Conservation (phyloP, 2,329 filamentous ascomycete species). For the Aspergillus felis region DNA sequence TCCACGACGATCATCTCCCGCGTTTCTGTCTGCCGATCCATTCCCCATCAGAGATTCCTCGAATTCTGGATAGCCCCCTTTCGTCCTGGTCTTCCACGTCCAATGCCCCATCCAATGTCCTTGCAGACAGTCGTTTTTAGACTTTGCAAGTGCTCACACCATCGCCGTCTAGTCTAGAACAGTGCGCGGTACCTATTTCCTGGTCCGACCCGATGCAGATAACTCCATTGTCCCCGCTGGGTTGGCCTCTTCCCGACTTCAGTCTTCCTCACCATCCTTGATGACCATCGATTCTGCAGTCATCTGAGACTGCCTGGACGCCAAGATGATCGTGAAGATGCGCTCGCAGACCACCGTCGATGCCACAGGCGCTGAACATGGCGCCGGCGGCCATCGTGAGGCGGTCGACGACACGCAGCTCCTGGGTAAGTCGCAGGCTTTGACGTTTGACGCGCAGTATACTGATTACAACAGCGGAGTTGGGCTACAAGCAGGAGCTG, state of each 20-base stretch:
- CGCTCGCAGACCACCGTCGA: slow-evolving; percentile 2
- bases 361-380: slow-evolving; percentile 9
- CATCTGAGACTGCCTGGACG: background rate
- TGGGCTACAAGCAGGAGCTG: slow-evolving; percentile 58
- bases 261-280: background rate
- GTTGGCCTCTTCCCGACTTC: background rate
- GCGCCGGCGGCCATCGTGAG: slow-evolving; percentile 12
- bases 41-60: background rate
- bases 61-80: background rate
- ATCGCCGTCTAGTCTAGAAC: background rate
- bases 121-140: background rate
- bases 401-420: slow-evolving; percentile 18
- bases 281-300: background rate
- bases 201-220: background rate
- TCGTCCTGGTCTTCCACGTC: background rate
- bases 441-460: background rate
- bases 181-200: background rate
- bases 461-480: slow-evolving; percentile 19
- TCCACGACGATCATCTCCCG: background rate
- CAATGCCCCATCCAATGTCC: background rate
- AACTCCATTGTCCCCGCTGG: background rate
- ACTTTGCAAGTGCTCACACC: background rate
- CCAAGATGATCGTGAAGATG: background rate
- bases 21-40: background rate
- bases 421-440: slow-evolving; percentile 15